A percentile compares a stretch with the other conserved stretches of the same genome.
These are phyloP conservation scores for Sporothrix brasiliensis DNA, from an alignment of 2,329 filamentous ascomycete genomes.

Conservation along the genomic window DNA sequence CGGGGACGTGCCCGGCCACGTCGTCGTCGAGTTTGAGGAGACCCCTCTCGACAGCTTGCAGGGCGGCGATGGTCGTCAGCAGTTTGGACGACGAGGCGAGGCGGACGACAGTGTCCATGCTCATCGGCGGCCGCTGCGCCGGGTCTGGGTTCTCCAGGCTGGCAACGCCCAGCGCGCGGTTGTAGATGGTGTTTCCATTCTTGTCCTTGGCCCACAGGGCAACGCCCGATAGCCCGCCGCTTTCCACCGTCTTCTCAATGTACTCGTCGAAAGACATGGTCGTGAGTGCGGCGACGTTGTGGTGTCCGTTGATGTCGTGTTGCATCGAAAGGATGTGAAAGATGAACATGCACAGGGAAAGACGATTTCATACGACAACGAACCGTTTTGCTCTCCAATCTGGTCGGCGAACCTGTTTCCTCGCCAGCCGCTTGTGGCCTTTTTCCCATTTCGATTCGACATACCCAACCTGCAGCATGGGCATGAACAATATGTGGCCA, in stretches of 20 bases:
- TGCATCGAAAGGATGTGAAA: background rate
- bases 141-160: constrained; percentile 24
- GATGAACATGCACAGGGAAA: background rate
- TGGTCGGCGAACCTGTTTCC: background rate
- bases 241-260: constrained; percentile 30
- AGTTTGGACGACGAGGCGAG: constrained; percentile 33
- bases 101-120: constrained; percentile 27
- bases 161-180: constrained; percentile 22
- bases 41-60: constrained; percentile 32
- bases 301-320: background rate
- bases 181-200: constrained; percentile 14
- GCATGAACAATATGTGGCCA: background rate
- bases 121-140: constrained; percentile 28
- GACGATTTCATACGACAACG: background rate
- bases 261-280: constrained; percentile 30
- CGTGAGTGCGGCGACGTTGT: background rate
- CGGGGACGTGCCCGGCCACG: constrained; percentile 46
- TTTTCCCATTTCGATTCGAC: background rate
- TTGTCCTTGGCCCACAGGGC: constrained; percentile 30
- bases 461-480: background rate
- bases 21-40: constrained; percentile 31
- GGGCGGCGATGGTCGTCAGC: constrained; percentile 29
- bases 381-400: background rate
- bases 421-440: background rate
- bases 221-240: constrained; percentile 29